Evolutionary conservation across 2,329 filamentous ascomycete species (phyloP), one percentile per base, ranked within the genome.

Genomic region (Ascosphaera aggregata): DNA sequence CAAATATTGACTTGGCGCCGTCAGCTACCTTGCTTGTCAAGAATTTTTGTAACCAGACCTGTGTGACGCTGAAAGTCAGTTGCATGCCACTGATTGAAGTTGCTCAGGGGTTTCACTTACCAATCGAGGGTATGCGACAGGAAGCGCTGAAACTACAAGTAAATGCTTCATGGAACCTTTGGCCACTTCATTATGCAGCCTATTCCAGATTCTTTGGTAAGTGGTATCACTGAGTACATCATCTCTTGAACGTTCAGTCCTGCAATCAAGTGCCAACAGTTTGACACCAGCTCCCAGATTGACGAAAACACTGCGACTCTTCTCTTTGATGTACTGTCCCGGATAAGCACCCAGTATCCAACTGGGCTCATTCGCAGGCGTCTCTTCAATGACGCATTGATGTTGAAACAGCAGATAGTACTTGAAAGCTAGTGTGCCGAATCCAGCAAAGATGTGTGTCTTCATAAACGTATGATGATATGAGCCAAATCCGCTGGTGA

Each of bases 401-500:
- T 98, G 89, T 55, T 98, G 89, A 61, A 98, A 98, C 7, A 98
- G 68, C 74, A 98, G 77, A 51, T 98, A 98, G 58, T 95, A 98
- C 55, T 98, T 98, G 69, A 89, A 95, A 0, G 86, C 86, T 38
- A 95, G 73, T 30, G 78, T 79, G 2, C 89, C 91, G 7, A 98
- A 58, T 0, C 91, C 89, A 2, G 76, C 77, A 53, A 98, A 92
- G 0, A 95, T 80, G 1, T 81, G 78, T 2, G 80, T 81, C 46
- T 70, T 72, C 82, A 94, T 95, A 51, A 93, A 89, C 46, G 80
- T 73, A 47, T 94, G 71, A 3, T 85, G 76, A 54, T 95, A 98
- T 0, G 84, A 93, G 4, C 89, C 89, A 52, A 77, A 98, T 1
- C 91, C 89, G 56, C 85, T 78, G 45, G 85, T 85, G 47, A 85